Conservation (phyloP, 495 filamentous ascomycete species). For the Trichoderma asperelloides region DNA sequence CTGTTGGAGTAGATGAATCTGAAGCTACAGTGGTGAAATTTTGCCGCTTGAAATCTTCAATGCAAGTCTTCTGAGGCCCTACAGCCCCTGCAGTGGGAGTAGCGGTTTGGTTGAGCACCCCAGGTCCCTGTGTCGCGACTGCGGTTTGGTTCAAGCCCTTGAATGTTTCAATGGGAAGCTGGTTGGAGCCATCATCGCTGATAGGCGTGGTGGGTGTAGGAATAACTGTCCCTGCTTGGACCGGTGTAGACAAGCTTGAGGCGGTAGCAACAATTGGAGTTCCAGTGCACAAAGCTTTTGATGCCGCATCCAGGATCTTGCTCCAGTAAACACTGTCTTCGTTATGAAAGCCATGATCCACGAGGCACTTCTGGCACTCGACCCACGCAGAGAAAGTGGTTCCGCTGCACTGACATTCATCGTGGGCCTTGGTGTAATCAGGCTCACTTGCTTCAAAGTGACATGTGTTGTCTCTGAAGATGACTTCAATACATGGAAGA, state of each 20-base stretch:
- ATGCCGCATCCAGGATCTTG: slow-evolving; percentile 20
- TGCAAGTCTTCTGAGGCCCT: neutral
- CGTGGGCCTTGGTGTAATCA: slow-evolving; percentile 25
- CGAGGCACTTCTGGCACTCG: slow-evolving; percentile 28
- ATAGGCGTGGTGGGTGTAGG: slow-evolving; percentile 18
- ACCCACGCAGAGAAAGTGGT: slow-evolving; percentile 31
- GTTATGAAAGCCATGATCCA: slow-evolving; percentile 26
- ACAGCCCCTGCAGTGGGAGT: slow-evolving; percentile 19
- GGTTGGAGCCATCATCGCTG: slow-evolving; percentile 15
- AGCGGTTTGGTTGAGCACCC: slow-evolving; percentile 28
- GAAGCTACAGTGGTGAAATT: neutral
- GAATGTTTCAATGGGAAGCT: slow-evolving; percentile 23
- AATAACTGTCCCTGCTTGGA: slow-evolving; percentile 12
- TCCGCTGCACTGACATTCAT: slow-evolving; percentile 33
- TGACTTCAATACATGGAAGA: slow-evolving; percentile 22
- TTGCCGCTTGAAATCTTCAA: neutral
- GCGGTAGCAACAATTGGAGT: slow-evolving; percentile 22
- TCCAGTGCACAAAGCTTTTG: slow-evolving; percentile 21
- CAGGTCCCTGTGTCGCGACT: slow-evolving; percentile 22
- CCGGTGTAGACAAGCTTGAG: slow-evolving; percentile 18
- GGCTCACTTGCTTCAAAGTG: slow-evolving; percentile 20
- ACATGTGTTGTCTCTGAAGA: slow-evolving; percentile 22
- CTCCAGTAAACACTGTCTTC: slow-evolving; percentile 20
- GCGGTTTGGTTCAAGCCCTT: slow-evolving; percentile 30
- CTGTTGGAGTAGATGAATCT: neutral